phyloP scores from a whole-genome alignment of 495 filamentous ascomycete genomes.

The Hypoxylon fuscum region DNA sequence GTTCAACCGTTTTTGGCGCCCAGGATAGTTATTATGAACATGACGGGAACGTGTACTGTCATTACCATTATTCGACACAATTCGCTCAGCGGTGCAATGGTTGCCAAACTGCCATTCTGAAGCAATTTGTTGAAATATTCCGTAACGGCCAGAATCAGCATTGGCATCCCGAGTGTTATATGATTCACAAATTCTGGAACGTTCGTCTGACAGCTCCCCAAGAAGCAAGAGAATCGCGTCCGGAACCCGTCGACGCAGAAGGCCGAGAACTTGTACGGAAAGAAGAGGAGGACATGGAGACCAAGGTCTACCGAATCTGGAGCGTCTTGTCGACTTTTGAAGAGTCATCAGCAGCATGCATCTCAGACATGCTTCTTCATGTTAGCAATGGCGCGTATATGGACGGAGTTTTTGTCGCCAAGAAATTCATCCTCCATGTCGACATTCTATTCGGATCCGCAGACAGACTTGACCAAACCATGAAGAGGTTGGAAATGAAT shows the following conservation, averaged over 20 bases:
- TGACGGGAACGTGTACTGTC: slow-evolving; percentile 94
- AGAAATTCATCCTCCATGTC: slow-evolving; percentile 94
- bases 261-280: slow-evolving; percentile 78
- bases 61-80: slow-evolving; percentile 98
- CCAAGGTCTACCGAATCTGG: slow-evolving; percentile 98
- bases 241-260: slow-evolving; percentile 71
- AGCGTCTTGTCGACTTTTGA: slow-evolving; percentile 96
- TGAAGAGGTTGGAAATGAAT: slow-evolving; percentile 75
- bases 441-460: slow-evolving; percentile 91
- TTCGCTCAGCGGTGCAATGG: slow-evolving; percentile 97
- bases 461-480: slow-evolving; percentile 79
- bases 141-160: slow-evolving; percentile 98
- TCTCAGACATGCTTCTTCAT: slow-evolving; percentile 98
- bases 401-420: slow-evolving; percentile 95
- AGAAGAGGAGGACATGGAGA: slow-evolving; percentile 94
- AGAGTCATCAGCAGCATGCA: slow-evolving; percentile 96
- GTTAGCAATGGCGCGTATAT: slow-evolving; percentile 98
- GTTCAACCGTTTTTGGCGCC: slow-evolving; percentile 95
- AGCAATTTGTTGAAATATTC: slow-evolving; percentile 99
- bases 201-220: slow-evolving; percentile 73
- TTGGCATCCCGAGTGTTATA: slow-evolving; percentile 99
- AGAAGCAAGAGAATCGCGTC: slow-evolving; percentile 43
- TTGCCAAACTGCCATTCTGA: slow-evolving; percentile 96
- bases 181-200: slow-evolving; percentile 99
- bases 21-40: slow-evolving; percentile 99